Evolutionary conservation across 148 eudicot genomes (phyloP).

Genomic region (Beta vulgaris): DNA sequence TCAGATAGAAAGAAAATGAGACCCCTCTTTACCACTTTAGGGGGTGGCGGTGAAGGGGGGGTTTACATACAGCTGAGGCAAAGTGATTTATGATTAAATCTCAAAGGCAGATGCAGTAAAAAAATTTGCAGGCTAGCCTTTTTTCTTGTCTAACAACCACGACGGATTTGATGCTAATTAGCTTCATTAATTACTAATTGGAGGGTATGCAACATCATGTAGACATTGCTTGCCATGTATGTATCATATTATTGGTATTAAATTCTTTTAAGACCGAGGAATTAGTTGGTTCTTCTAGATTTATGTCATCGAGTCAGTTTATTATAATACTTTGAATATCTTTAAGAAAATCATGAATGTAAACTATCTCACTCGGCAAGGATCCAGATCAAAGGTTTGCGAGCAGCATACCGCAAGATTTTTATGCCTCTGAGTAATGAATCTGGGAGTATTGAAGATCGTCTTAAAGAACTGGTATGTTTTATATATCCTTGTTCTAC

Average conservation of each 20-base stretch:
- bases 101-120: too few species aligned
- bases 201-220: background rate
- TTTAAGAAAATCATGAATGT: constrained; percentile 17
- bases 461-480: constrained; percentile 71
- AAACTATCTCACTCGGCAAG: constrained; percentile 15
- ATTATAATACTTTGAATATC: background rate
- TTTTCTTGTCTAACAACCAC: background rate
- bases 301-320: background rate
- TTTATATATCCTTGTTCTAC: constrained; percentile 1
- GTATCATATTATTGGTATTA: background rate
- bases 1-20: background rate
- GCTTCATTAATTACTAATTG: background rate
- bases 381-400: constrained; percentile 71
- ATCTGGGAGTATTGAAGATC: constrained; percentile 60
- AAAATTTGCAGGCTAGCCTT: background rate
- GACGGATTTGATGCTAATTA: background rate
- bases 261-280: too few species aligned
- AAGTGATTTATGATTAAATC: too few species aligned
- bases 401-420: constrained; percentile 83
- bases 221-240: background rate
- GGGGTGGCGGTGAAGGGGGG: too few species aligned
- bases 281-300: background rate
- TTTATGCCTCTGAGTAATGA: constrained; percentile 66
- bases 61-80: too few species aligned
- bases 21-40: too few species aligned